Evolutionary conservation across 176 grass and related monocot genomes (phyloP).

Genomic region (Musa troglodytarum): DNA sequence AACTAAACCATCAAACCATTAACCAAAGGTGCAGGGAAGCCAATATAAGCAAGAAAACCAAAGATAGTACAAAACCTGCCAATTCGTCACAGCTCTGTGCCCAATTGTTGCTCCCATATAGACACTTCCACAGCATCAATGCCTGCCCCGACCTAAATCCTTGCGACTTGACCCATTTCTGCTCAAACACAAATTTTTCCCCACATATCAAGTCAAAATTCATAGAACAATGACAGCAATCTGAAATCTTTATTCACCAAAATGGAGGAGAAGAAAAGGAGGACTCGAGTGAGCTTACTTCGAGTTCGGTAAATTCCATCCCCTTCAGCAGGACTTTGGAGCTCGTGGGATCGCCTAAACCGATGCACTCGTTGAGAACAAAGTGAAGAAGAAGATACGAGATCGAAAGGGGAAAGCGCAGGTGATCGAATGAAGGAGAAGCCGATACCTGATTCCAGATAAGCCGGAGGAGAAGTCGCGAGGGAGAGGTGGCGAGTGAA

Average conservation of each 20-base stretch:
- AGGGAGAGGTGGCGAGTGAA: constrained; percentile 24
- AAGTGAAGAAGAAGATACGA: neutral
- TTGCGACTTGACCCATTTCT: constrained; percentile 79
- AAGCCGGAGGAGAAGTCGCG: neutral
- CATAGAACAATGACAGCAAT: neutral
- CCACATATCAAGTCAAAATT: neutral
- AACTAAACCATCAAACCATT: neutral
- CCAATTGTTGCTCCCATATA: constrained; percentile 81
- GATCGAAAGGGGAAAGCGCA: neutral
- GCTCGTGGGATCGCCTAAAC: constrained; percentile 22
- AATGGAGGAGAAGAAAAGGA: neutral
- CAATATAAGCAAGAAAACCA: neutral
- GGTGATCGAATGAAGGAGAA: neutral
- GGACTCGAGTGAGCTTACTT: constrained; percentile 32
- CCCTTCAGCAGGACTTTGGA: constrained; percentile 69
- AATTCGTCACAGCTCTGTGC: constrained; percentile 63
- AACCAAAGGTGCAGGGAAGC: neutral
- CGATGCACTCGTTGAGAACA: neutral
- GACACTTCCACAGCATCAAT: constrained; percentile 93
- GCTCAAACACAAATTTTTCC: neutral
- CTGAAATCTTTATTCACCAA: neutral
- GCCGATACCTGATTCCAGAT: constrained; percentile 1
- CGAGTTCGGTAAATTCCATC: constrained; percentile 83
- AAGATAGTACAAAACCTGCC: constrained; percentile 26
- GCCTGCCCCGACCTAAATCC: constrained; percentile 85